These are phyloP conservation scores for Trametes pubescens DNA, from an alignment of 1,284 basidiomycete genomes.

Conservation along the genomic window DNA sequence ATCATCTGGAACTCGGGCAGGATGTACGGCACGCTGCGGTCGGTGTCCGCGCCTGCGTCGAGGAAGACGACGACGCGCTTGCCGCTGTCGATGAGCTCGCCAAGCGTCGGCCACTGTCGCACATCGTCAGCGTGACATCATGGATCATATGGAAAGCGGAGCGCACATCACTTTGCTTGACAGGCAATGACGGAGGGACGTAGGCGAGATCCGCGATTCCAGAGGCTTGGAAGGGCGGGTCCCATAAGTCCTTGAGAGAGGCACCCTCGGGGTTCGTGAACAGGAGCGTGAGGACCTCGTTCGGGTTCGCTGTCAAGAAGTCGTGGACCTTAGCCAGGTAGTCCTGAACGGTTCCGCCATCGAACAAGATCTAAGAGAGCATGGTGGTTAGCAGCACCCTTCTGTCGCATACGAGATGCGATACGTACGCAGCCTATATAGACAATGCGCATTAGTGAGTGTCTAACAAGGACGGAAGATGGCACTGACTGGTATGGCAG, in stretches of 20 bases:
- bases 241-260: conserved; percentile 58
- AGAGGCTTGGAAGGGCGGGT: conserved; percentile 62
- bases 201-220: conserved; percentile 69
- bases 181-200: conserved; percentile 61
- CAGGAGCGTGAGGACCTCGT: conserved; percentile 76
- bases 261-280: conserved; percentile 76
- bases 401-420: neutral
- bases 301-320: conserved; percentile 75
- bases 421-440: conserved; percentile 36
- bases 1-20: conserved; percentile 73
- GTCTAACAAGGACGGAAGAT: neutral
- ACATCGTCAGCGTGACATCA: neutral
- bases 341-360: conserved; percentile 66
- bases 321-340: conserved; percentile 41
- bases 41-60: conserved; percentile 59
- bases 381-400: conserved; percentile 20
- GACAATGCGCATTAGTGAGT: neutral
- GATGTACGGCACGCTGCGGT: conserved; percentile 63
- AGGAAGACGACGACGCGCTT: conserved; percentile 79
- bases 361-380: conserved; percentile 52
- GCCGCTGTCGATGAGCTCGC: conserved; percentile 70
- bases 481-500: conserved; percentile 65
- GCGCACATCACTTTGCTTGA: conserved; percentile 51
- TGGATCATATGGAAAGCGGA: too few relatives aligned
- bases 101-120: conserved; percentile 76